Base-by-base conservation (phyloP, 768 basidiomycete species). In the Suillus luteus region DNA sequence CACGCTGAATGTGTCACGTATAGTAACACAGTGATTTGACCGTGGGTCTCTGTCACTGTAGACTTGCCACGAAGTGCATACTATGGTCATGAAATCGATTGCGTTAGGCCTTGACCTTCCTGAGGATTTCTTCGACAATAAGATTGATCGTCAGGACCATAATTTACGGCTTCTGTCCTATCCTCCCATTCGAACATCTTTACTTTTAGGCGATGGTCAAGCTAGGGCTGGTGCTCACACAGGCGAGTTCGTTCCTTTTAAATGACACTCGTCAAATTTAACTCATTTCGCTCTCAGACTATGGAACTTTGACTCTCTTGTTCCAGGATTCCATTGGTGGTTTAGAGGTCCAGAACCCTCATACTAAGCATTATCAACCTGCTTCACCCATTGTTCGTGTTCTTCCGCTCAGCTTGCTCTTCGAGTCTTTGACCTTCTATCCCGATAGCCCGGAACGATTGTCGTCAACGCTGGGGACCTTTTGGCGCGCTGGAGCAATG, bases 271-370 rank as follows among this genome's bases (percentile, higher is more conserved):
- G 15, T 49, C 52, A n/a, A 60, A 22, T n/a, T 6, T 58, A 46
- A 37, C 38, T 64, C 19, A 62, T 9, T 5, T 58, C 5, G 9
- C 43, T 27, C 60, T n/a, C 68, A 86, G 90, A 93, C 74, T 92
- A 92, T 66, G 92, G 92, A 4, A 89, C 91, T n/a, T 73, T 93
- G 66, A 92, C 92, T 0, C 77, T 93, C 41, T 80, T 93, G 12
- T 93, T 93, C 76, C 92, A 93, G 75, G 92, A 93, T 69, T 80
- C 81, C 82, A 87, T 94, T 59, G 92, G 93, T 12, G 93, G 93
- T 5, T 79, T 93, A 40, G 88, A 95, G 72, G 91, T 93, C 9
- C 86, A 90, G 69, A 90, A 93, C 68, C 91, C 91, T 11, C 87
- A 89, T 67, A 93, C 91, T 1, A 84, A 84, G 19, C 73, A 80